Evolutionary conservation across 306 rosid species (phyloP), one percentile per base, ranked within the genome.

Genomic region (Vigna angularis): DNA sequence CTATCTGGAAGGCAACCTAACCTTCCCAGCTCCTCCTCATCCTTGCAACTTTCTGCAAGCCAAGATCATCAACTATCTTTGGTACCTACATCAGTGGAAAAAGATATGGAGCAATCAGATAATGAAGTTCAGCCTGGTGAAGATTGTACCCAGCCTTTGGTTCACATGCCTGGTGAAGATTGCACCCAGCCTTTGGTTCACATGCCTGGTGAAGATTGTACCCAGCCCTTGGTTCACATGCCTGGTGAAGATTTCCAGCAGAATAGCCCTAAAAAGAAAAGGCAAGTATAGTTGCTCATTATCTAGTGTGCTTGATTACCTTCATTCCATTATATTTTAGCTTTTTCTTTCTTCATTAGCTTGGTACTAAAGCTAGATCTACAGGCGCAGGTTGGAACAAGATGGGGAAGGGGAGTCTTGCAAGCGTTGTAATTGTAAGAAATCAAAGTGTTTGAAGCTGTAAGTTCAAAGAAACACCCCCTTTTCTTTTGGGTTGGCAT

Each of bases 381-480:
- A 84, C 96, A 93, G 98, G 82, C 89, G 91, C 47, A 87, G 79
- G 83, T 55, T 76, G 50, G 97, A 88, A 72, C 83, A 75, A 70
- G 75, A 85, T 38, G 91, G 85, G 74, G 97, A 90, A 78, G 67
- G 69, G 12, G 96, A 87, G 80, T 71, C 93, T 17, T 92, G 97
- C 84, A 92, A 90, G 82, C 93, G 96, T 17, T 94, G 98, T 74
- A 90, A 90, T 80, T 94, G 98, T 83, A 94, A 90, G 88, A 92
- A 94, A 75, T 94, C 98, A 1, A 92, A 89, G 88, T 94, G 98
- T 78, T 83, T 94, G 91, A 94, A 94, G 87, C 96, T 90, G 98
- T 94, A 87, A 84, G 92, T 87, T 80, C 51, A 49, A 63, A 65
- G 6, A 20, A 59, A 32, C 59, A 55, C 71, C 58, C 81, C 59